Base-by-base conservation (phyloP, 495 filamentous ascomycete genomes). In the Xylaria bambusicola region DNA sequence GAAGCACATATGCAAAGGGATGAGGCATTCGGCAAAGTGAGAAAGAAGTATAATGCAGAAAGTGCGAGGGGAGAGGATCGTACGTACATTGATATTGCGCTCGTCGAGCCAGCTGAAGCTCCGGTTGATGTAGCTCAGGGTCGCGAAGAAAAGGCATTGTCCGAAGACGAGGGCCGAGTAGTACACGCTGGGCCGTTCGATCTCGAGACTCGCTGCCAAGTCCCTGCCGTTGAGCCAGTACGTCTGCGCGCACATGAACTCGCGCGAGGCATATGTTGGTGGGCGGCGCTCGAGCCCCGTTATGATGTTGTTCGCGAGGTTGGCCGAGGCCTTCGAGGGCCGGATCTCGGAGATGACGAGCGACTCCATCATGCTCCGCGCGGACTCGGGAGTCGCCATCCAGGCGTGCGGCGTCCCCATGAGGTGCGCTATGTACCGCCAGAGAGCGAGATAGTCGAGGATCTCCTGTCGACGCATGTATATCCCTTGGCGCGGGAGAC, bases 271-370 rank as follows among this genome's bases (percentile, higher is more conserved):
- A 59, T 84, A 88, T 0, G 81, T 74, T 0, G 90, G 89, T 0
- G 89, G 82, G 6, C 82, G 83, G 21, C 75, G 74, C 62, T 86
- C 77, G 1, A 92, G 75, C 18, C 82, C 78, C 7, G 81, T 72
- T 65, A 93, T 86, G 69, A 92, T 88, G 67, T 93, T 93, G 65
- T 86, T 85, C 1, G 88, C 87, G 3, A 93, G 73, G 4, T 86
- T 69, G 46, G 79, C 77, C 3, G 83, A 85, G 23, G 80, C 86
- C 3, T 77, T 69, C 1, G 82, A 83, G 0, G 90, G 90, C 53
- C 81, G 65, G 38, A 92, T 76, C 67, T 92, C 88, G 6, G 84
- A 75, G 17, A 82, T 66, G 0, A 87, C 56, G 2, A 90, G 64
- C 0, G 81, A 83, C 52, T 92, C 88, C 84, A 91, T 86, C 60